phyloP scores from a whole-genome alignment of 140 eudicot species.

The Eryngium alpinum region DNA sequence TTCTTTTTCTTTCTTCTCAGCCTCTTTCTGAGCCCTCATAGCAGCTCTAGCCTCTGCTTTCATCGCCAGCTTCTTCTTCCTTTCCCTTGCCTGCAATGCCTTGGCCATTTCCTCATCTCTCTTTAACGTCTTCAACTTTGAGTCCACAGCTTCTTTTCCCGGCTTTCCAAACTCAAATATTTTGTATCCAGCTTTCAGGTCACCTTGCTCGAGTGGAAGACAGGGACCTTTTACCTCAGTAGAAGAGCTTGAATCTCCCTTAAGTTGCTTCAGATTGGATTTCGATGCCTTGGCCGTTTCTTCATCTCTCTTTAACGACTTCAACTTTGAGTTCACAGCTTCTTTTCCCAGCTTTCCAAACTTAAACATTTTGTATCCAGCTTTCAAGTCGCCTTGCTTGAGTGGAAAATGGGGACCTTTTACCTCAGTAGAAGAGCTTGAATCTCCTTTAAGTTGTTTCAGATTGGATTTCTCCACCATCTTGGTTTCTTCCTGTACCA shows the following conservation, averaged over 20 bases:
- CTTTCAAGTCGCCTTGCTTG: constrained; percentile 23
- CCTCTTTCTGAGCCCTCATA: constrained; percentile 78
- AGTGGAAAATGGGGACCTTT: too few species aligned
- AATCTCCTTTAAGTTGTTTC: too few species aligned
- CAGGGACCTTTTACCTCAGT: not conserved
- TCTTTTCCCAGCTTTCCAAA: constrained; percentile 26
- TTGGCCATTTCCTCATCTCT: constrained; percentile 83
- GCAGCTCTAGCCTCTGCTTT: constrained; percentile 82
- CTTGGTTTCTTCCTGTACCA: constrained; percentile 29
- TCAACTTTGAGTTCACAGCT: constrained; percentile 54
- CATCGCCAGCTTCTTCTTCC: constrained; percentile 82
- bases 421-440: too few species aligned
- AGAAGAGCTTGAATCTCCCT: constrained; percentile 19
- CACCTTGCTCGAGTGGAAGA: constrained; percentile 25
- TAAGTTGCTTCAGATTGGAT: too few species aligned
- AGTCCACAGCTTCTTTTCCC: constrained; percentile 48
- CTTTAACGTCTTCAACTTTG: constrained; percentile 61
- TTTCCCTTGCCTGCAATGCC: constrained; percentile 68
- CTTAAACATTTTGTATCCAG: constrained; percentile 31
- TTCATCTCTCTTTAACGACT: constrained; percentile 73
- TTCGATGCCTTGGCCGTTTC: constrained; percentile 83
- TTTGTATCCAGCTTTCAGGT: constrained; percentile 32
- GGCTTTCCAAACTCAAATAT: constrained; percentile 18
- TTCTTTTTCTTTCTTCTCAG: constrained; percentile 89
- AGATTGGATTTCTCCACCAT: constrained; percentile 24